Base-by-base conservation (phyloP, 306 rosid species). In the Casuarina cunninghamiana region DNA sequence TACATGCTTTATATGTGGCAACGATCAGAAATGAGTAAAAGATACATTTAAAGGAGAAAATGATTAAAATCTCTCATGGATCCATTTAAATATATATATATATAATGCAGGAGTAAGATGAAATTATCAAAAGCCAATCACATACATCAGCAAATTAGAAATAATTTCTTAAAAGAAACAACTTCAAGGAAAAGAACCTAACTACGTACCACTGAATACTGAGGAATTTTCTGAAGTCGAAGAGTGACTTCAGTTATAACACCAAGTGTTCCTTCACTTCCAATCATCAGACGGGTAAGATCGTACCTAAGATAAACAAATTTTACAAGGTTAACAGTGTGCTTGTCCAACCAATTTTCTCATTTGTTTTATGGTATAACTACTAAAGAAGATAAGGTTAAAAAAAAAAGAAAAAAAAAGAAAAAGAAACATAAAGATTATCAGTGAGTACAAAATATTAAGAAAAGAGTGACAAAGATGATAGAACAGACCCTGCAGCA, bases 261-360 rank as follows among this genome's bases (percentile, higher is more conserved):
- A 55, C 97, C 98, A 65, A 92, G 93, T 54, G 98, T 92, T 81
- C 98, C 98, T 89, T 95, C 98, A 81, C 98, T 95, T 89, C 98
- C 98, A 87, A 95, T 95, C 85, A 95, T 53, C 86, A 95, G 81
- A 71, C 97, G 97, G 44, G 97, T 95, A 90, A 95, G 84, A 79
- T 95, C 98, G 83, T 95, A 95, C 88, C 97, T 92, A 82, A 19
- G 69, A 83, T 42, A 81, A 41, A 55, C 70, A 71, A 69, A 71
- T 10, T 50, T 12, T 57, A 39, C 58, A 53, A 57, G 55, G 49
- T 46, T 63, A 69, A 81, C 49, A 68, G 48, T 72, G 41, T 76
- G 73, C 44, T 41, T 39, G 42, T 41, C 50, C 48, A 48, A 42
- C 16, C 71, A 66, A 9, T 6, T 41, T 66, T 17, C 71, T 66